Evolutionary conservation across 1,284 basidiomycete species (phyloP), one percentile per base, ranked within the genome.

Genomic region (Leccinum ponderosum): DNA sequence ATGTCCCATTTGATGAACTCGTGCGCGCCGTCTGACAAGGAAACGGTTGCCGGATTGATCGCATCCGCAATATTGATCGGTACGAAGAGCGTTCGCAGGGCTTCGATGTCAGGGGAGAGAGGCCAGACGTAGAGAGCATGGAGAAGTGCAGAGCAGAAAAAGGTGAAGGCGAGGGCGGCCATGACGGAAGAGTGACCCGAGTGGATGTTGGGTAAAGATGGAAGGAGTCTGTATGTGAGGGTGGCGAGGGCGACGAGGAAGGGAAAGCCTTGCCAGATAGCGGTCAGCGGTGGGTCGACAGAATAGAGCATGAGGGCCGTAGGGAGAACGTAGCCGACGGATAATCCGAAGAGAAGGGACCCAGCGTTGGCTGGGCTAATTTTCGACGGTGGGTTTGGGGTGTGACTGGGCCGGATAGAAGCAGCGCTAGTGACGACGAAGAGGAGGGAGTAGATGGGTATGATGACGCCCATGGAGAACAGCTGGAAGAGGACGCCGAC

Each of bases 191-290:
- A 55, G 56, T 77, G 75, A 2, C 82, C 81, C 0, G 80, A 80
- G n/a, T 71, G 64, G 6, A 62, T 27, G 57, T 64, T 44, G 42
- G 65, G 59, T 4, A 66, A 65, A 2, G 69, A 61, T 29, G 72
- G 69, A 33, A 78, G 56, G 44, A 71, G 6, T 31, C 53, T 62
- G 55, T 71, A 60, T 5, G 17, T 39, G 14, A 65, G 50, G 4
- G 31, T 66, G 6, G 76, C 71, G 17, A 78, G 6, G 44, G 70
- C 71, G 50, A 78, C 66, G 62, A 69, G 73, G 25, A 77, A 17
- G 3, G 82, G 81, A 60, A 79, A 81, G 15, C 70, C 60, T 58
- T 83, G 82, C 82, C 81, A 83, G 35, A 76, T 63, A 3, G 76
- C 77, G 11, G 78, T 83, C 58, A 79, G 66, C 17, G 57, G 57